These are phyloP conservation scores for Colletotrichum noveboracense DNA, from an alignment of 2,329 filamentous ascomycete genomes.

Conservation along the genomic window DNA sequence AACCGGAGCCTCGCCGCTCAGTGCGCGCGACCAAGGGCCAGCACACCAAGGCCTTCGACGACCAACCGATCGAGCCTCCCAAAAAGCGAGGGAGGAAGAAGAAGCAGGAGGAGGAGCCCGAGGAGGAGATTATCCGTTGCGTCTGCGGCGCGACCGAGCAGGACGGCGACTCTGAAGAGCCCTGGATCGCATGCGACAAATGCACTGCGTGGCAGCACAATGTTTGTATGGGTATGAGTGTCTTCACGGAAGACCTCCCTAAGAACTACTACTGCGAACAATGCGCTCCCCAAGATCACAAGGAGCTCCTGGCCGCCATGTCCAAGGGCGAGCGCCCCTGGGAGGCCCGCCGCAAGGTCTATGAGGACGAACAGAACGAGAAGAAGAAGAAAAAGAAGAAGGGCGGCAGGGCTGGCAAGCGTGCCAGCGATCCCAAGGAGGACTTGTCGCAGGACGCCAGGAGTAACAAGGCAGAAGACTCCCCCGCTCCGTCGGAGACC, in stretches of 20 bases:
- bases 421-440: constrained; percentile 67
- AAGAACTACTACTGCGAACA: constrained; percentile 92
- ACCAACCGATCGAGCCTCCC: constrained; percentile 57
- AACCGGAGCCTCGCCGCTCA: constrained; percentile 85
- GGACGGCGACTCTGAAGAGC: constrained; percentile 83
- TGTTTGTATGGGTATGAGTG: constrained; percentile 86
- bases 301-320: constrained; percentile 79
- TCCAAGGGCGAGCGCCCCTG: constrained; percentile 84
- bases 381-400: constrained; percentile 57
- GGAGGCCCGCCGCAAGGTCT: constrained; percentile 71
- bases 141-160: constrained; percentile 89
- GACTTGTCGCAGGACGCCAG: constrained; percentile 25
- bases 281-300: constrained; percentile 85
- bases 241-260: constrained; percentile 78
- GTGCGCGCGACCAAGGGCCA: constrained; percentile 97
- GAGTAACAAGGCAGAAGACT: constrained; percentile 38
- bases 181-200: constrained; percentile 95
- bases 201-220: constrained; percentile 98
- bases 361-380: constrained; percentile 66
- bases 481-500: constrained; percentile 42
- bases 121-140: constrained; percentile 85
- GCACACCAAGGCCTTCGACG: constrained; percentile 87
- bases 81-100: constrained; percentile 64
- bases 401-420: constrained; percentile 68
- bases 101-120: constrained; percentile 63